phyloP scores from a whole-genome alignment of 805 yeast species.

The Schwanniomyces occidentalis region DNA sequence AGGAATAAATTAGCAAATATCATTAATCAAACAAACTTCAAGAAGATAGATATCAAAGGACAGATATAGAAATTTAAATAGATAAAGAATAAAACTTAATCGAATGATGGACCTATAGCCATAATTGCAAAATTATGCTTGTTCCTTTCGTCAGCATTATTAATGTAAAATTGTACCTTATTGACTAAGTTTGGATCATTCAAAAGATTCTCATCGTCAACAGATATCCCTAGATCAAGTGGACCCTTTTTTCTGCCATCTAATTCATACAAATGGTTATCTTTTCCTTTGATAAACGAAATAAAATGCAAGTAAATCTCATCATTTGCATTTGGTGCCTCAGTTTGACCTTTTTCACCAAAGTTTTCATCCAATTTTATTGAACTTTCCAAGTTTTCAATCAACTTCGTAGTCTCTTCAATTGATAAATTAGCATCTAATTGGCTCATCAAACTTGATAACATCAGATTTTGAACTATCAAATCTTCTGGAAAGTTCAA shows the following conservation, averaged over 20 bases:
- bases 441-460: constrained; percentile 20
- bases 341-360: constrained; percentile 62
- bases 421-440: constrained; percentile 19
- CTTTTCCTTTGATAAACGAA: constrained; percentile 58
- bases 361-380: constrained; percentile 43
- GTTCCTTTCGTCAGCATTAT: constrained; percentile 57
- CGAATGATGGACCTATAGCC: constrained; percentile 67
- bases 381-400: constrained; percentile 47
- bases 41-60: constrained; percentile 85
- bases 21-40: constrained; percentile 40
- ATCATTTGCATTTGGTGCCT: constrained; percentile 59
- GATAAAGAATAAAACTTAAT: constrained; percentile 18
- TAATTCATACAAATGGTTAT: constrained; percentile 70
- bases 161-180: constrained; percentile 68
- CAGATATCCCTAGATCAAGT: constrained; percentile 53
- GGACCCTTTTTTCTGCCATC: constrained; percentile 90
- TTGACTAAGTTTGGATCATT: constrained; percentile 48
- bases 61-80: constrained; percentile 48
- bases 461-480: constrained; percentile 38
- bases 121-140: constrained; percentile 70
- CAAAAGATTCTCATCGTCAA: constrained; percentile 48
- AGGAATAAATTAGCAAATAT: constrained; percentile 37
- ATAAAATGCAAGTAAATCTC: constrained; percentile 71
- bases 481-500: constrained; percentile 48
- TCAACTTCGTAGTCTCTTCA: constrained; percentile 39